Conservation (phyloP, 176 grass and related monocot species). For the Rhynchospora tenuis region DNA sequence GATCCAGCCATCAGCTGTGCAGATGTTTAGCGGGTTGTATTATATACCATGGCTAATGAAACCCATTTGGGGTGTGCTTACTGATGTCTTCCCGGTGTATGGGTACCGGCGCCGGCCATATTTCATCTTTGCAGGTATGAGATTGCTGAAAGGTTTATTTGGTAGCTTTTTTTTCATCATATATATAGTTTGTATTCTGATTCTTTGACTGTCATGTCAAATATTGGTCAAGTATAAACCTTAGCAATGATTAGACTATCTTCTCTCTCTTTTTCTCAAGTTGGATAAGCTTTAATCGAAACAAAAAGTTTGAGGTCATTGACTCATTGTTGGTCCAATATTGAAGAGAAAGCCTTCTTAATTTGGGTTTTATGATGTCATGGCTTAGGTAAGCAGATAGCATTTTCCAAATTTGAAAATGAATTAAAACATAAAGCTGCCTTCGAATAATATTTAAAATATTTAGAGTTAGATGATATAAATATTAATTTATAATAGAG, state of each 20-base stretch:
- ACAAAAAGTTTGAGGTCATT: background rate
- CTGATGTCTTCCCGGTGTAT: slow-evolving; percentile 66
- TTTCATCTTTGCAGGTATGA: slow-evolving; percentile 67
- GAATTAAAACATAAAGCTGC: background rate
- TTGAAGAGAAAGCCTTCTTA: background rate
- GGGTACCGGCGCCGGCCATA: slow-evolving; percentile 85
- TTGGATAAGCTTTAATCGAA: background rate
- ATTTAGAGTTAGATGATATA: background rate
- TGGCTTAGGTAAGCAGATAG: background rate
- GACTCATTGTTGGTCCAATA: background rate
- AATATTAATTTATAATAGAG: background rate
- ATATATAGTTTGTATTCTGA: background rate
- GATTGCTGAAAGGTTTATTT: background rate
- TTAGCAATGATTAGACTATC: background rate
- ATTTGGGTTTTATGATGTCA: slow-evolving; percentile 2
- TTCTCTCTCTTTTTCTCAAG: background rate
- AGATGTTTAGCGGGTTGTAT: slow-evolving; percentile 65
- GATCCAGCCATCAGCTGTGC: slow-evolving; percentile 69
- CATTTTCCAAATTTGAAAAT: background rate
- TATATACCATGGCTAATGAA: slow-evolving; percentile 84
- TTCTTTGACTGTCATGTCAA: background rate
- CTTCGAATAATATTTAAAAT: background rate
- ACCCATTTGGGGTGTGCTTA: slow-evolving; percentile 79
- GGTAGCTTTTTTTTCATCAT: background rate
- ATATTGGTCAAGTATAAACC: background rate